Percentiles rank a stretch among this genome's conserved stretches.
phyloP scores from a whole-genome alignment of 306 rosid genomes.

The Pterocarpus macrocarpus region DNA sequence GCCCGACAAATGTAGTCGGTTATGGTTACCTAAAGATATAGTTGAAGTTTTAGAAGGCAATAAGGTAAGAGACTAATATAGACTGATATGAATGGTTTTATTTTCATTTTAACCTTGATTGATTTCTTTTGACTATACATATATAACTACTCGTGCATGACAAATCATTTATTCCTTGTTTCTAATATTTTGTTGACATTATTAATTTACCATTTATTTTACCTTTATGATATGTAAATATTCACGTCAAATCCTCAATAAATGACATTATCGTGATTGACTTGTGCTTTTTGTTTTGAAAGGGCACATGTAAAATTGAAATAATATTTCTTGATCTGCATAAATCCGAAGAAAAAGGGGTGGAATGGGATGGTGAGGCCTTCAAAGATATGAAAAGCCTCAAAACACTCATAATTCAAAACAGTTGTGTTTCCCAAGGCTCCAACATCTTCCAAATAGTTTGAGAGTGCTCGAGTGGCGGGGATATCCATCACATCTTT shows the following conservation, averaged over 20 bases:
- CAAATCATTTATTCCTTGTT: too few relatives aligned
- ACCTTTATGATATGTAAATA: too few relatives aligned
- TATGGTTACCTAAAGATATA: conserved; percentile 11
- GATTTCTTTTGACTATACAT: too few relatives aligned
- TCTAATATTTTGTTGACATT: too few relatives aligned
- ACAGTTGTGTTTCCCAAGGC: background rate
- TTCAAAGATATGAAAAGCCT: background rate
- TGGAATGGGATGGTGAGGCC: background rate
- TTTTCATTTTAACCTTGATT: background rate
- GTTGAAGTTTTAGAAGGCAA: background rate
- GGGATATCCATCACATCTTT: background rate
- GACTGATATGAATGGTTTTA: background rate
- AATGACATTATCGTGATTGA: too few relatives aligned
- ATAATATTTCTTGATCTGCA: background rate
- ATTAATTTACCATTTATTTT: too few relatives aligned
- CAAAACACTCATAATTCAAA: background rate
- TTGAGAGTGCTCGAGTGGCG: conserved; percentile 7
- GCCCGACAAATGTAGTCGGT: background rate
- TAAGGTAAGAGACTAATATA: background rate
- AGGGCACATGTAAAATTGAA: background rate
- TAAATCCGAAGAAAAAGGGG: background rate
- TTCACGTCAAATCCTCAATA: too few relatives aligned
- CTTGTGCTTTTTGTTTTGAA: background rate
- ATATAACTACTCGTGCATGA: background rate
- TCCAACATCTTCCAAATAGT: conserved; percentile 1